Base-by-base conservation (phyloP, 805 yeast species). In the Kazachstania taianensis region DNA sequence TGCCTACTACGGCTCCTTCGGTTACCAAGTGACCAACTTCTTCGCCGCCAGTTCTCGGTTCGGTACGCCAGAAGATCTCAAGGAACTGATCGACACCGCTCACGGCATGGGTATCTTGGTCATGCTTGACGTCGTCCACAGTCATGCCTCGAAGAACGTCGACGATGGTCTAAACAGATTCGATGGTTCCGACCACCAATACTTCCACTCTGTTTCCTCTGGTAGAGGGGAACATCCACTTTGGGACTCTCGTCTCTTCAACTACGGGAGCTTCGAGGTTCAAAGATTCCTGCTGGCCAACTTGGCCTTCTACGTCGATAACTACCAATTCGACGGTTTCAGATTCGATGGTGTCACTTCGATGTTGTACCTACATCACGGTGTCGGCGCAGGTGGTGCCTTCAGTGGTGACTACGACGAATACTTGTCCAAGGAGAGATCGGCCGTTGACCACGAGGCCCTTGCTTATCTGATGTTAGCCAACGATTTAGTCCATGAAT, bases 161-260 rank as follows among this genome's bases (percentile, higher is more conserved):
- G 81, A 77, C 15, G 98, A 89, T 59, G 98, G 98, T 3, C 66
- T 89, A 44, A 89, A 89, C 59, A 73, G 69, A 70, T 89, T 85
- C 61, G 96, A 89, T 58, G 97, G 97, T 19, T 81, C 96, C 0
- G 96, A 89, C 49, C 81, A 84, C 56, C 94, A 92, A 61, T 81
- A 86, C 53, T 89, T 89, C 70, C 97, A 92, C 53, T 74, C 82
- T 12, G 6, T 54, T 5, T 38, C 61, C 2, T 95, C 96, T n/a
- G 70, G 72, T 6, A 81, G 81, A 54, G 98, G 98, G 29, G 69
- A 65, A 44, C 98, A 89, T 57, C 83, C 78, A 36, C 73, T 82
- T 50, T 89, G 98, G 98, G 98, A 89, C 56, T 85, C 96, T n/a
- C 72, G 96, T 45, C 65, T 92, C 41, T 89, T 89, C 67, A 82